A percentile compares a stretch with the other conserved stretches of the same genome.
Conservation (phyloP, 2,329 filamentous ascomycete species). For the Tolypocladium endophyticum region DNA sequence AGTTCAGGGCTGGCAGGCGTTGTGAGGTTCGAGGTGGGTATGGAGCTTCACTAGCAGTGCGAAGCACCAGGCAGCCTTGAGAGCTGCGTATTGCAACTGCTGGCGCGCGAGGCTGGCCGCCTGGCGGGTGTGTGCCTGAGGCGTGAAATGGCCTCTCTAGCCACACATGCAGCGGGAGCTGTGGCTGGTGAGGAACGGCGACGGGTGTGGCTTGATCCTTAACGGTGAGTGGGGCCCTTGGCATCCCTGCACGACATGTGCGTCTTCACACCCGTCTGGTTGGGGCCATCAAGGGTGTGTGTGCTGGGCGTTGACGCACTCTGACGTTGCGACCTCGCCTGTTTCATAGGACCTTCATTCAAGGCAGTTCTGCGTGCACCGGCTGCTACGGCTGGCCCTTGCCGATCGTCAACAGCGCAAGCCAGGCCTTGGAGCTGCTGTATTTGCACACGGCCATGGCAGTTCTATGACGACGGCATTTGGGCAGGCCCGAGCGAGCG, state of each 20-base stretch:
- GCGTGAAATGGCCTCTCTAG: slow-evolving; percentile 8
- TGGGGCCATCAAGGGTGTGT: background rate
- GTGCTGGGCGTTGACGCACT: background rate
- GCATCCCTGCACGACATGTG: background rate
- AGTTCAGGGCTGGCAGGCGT: background rate
- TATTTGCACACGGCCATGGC: background rate
- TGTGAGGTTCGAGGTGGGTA: slow-evolving; percentile 9
- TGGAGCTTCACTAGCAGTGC: slow-evolving; percentile 18
- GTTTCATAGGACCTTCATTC: background rate
- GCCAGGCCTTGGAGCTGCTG: background rate
- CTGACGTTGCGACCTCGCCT: background rate
- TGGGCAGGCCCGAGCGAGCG: background rate
- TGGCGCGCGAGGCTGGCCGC: slow-evolving; percentile 14
- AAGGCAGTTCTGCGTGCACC: background rate
- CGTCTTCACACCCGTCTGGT: background rate
- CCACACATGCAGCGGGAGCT: slow-evolving; percentile 7
- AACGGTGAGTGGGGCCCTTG: background rate
- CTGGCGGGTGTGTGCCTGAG: slow-evolving; percentile 17
- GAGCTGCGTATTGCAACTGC: slow-evolving; percentile 25
- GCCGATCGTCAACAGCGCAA: background rate
- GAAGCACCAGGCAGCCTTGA: slow-evolving; percentile 29
- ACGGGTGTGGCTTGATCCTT: background rate
- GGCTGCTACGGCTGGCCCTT: background rate
- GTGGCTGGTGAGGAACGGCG: background rate
- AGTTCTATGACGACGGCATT: background rate